Conservation (phyloP, 2,329 filamentous ascomycete species). For the Rachicladosporium sp. region DNA sequence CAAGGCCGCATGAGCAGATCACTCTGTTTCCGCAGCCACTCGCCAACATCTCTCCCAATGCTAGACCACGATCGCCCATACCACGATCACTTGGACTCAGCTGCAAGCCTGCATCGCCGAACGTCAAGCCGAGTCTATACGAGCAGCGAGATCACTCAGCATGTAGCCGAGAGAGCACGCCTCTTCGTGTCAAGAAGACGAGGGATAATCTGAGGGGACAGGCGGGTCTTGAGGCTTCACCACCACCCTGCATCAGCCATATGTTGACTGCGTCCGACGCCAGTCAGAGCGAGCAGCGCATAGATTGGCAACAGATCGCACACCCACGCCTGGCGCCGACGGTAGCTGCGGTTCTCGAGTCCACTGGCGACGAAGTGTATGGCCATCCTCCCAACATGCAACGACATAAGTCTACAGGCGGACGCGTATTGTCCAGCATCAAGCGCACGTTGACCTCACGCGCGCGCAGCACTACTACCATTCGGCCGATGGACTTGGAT, state of each 20-base stretch:
- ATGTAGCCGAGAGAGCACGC: slow-evolving; percentile 18
- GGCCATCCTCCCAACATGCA: slow-evolving; percentile 9
- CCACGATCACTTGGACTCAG: too few relatives aligned
- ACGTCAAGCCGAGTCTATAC: slow-evolving; percentile 17
- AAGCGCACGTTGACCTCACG: slow-evolving; percentile 20
- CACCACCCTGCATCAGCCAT: slow-evolving; percentile 4
- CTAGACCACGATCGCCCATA: too few relatives aligned
- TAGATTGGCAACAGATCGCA: neutral
- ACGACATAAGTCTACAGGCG: slow-evolving; percentile 22
- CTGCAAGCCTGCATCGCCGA: slow-evolving; percentile 12
- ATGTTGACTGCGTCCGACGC: neutral
- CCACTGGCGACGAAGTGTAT: neutral
- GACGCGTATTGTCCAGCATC: slow-evolving; percentile 24
- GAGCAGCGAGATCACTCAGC: slow-evolving; percentile 22
- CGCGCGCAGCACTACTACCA: slow-evolving; percentile 17
- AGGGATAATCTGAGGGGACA: slow-evolving; percentile 21
- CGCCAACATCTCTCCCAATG: too few relatives aligned
- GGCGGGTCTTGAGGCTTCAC: slow-evolving; percentile 1
- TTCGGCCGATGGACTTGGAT: slow-evolving; percentile 15
- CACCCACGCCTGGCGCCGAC: neutral
- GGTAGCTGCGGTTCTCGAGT: neutral
- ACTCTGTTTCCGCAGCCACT: too few relatives aligned
- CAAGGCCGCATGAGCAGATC: too few relatives aligned
- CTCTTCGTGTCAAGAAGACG: slow-evolving; percentile 23
- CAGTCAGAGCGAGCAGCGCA: neutral